Percentiles rank a stretch among this genome's conserved stretches.
These are phyloP conservation scores for Silene noctiflora DNA, from an alignment of 179 eudicot species.

Conservation along the genomic window DNA sequence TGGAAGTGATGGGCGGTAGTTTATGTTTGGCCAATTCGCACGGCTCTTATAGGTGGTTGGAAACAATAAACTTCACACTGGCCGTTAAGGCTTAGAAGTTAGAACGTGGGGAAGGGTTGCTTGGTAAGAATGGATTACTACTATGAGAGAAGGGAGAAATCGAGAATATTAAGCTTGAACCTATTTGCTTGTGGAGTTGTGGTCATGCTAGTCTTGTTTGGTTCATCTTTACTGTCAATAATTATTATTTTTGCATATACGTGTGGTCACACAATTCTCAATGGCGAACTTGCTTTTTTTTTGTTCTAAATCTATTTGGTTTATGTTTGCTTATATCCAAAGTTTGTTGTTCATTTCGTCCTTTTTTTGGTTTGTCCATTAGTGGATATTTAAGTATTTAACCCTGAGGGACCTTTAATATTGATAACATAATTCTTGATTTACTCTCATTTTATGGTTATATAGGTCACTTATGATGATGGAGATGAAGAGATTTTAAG, in stretches of 20 bases:
- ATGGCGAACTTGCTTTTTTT: neutral
- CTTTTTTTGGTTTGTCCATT: neutral
- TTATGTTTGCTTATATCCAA: neutral
- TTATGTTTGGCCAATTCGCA: too few relatives aligned
- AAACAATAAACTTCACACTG: too few relatives aligned
- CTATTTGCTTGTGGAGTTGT: neutral
- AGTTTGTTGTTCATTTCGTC: neutral
- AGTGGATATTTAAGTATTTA: neutral
- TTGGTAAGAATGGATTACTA: neutral
- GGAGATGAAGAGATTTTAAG: conserved; percentile 42
- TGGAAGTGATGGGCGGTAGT: too few relatives aligned
- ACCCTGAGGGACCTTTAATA: neutral
- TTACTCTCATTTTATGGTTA: conserved; percentile 6
- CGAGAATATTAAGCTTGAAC: neutral
- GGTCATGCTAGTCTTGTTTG: neutral
- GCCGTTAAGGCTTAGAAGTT: too few relatives aligned
- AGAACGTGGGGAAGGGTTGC: neutral
- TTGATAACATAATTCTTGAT: neutral
- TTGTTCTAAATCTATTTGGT: neutral
- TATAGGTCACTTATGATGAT: conserved; percentile 43
- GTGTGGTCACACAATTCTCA: neutral
- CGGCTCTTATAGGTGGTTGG: too few relatives aligned
- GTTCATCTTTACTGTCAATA: conserved; percentile 1
- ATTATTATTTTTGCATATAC: neutral
- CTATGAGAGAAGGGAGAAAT: neutral